Conservation (phyloP, 2,329 filamentous ascomycete species). For the Escovopsis sp. region DNA sequence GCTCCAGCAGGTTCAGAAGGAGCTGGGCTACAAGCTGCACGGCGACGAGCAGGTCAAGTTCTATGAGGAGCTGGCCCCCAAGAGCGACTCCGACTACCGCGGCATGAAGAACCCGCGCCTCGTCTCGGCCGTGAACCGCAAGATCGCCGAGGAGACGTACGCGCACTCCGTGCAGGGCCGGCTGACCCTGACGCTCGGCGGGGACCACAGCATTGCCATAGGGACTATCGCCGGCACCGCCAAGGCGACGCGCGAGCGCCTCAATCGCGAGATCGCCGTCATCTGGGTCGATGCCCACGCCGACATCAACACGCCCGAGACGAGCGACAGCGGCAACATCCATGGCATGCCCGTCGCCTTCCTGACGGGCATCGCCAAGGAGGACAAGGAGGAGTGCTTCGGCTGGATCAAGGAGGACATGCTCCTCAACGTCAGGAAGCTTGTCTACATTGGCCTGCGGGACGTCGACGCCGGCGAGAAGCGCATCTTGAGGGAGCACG, state of each 20-base stretch:
- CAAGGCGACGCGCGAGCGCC: slow-evolving; percentile 69
- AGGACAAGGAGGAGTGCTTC: slow-evolving; percentile 65
- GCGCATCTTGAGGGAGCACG: slow-evolving; percentile 71
- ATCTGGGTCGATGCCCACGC: slow-evolving; percentile 98
- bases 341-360: slow-evolving; percentile 97
- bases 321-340: slow-evolving; percentile 77
- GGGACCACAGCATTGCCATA: slow-evolving; percentile 93
- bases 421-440: slow-evolving; percentile 56
- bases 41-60: slow-evolving; percentile 71
- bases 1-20: slow-evolving; percentile 64
- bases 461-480: slow-evolving; percentile 94
- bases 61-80: slow-evolving; percentile 61
- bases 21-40: slow-evolving; percentile 77
- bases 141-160: slow-evolving; percentile 75
- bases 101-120: slow-evolving; percentile 88
- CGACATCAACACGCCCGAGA: slow-evolving; percentile 94
- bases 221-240: slow-evolving; percentile 81
- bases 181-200: slow-evolving; percentile 82
- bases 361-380: slow-evolving; percentile 67
- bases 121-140: slow-evolving; percentile 70
- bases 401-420: slow-evolving; percentile 74
- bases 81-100: slow-evolving; percentile 61
- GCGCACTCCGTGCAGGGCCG: slow-evolving; percentile 68
- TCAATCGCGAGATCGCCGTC: slow-evolving; percentile 73
- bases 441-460: slow-evolving; percentile 91